phyloP scores from a whole-genome alignment of 2,329 filamentous ascomycete genomes.

The Aspergillus calidoustus region DNA sequence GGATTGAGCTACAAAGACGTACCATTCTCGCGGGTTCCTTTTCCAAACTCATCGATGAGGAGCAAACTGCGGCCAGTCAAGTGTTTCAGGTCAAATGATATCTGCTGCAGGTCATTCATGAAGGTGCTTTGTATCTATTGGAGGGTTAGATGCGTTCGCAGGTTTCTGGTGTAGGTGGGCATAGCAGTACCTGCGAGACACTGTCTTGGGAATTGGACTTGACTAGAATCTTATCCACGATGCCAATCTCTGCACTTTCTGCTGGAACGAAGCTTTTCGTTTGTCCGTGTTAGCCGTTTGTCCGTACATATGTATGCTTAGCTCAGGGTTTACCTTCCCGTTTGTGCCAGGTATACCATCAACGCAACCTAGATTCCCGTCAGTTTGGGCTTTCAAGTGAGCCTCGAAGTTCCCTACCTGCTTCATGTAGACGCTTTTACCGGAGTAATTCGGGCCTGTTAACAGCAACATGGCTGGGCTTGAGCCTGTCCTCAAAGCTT shows the following conservation, averaged over 20 bases:
- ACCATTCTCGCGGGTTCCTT: constrained; percentile 66
- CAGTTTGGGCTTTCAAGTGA: constrained; percentile 8
- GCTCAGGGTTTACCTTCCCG: constrained; percentile 61
- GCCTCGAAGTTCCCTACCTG: constrained; percentile 54
- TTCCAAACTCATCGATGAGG: constrained; percentile 90
- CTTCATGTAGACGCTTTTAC: constrained; percentile 95
- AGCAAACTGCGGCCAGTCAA: constrained; percentile 78
- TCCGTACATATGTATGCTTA: neutral
- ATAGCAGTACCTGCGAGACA: constrained; percentile 57
- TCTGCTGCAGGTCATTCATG: constrained; percentile 86
- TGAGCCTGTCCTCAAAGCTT: constrained; percentile 4
- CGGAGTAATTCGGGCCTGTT: constrained; percentile 94
- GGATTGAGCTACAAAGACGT: constrained; percentile 3
- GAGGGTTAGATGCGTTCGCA: neutral
- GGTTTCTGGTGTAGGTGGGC: neutral
- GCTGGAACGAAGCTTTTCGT: constrained; percentile 79
- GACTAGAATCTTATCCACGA: constrained; percentile 92
- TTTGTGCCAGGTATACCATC: constrained; percentile 89
- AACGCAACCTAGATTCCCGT: constrained; percentile 65
- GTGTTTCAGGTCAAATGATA: constrained; percentile 74
- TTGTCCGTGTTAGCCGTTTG: constrained; percentile 4
- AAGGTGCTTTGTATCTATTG: constrained; percentile 65
- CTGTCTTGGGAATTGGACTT: constrained; percentile 77
- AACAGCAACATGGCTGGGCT: constrained; percentile 74
- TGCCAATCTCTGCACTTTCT: constrained; percentile 72